Conservation (phyloP, 129 eudicot genomes). For the Tanacetum coccineum region DNA sequence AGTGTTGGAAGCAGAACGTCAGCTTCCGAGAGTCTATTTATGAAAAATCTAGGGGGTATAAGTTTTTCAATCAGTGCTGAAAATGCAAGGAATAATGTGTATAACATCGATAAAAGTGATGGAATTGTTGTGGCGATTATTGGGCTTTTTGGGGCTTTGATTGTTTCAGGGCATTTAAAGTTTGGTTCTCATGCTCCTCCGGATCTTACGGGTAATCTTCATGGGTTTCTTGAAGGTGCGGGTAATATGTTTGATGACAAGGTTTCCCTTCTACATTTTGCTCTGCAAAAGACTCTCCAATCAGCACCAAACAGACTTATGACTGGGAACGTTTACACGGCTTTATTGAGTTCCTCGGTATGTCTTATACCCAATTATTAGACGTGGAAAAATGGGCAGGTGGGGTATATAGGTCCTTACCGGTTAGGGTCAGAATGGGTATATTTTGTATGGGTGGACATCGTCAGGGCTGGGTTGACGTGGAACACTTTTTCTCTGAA, state of each 20-base stretch:
- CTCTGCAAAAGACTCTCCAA: conserved; percentile 87
- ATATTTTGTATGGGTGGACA: background rate
- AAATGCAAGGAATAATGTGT: conserved; percentile 84
- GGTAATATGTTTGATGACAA: conserved; percentile 96
- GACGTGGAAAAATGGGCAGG: background rate
- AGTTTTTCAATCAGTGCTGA: conserved; percentile 74
- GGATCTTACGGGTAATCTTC: conserved; percentile 45
- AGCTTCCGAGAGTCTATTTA: conserved; percentile 44
- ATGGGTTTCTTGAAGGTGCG: conserved; percentile 65
- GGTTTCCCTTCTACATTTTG: conserved; percentile 78
- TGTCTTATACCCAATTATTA: conserved; percentile 9
- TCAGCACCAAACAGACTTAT: conserved; percentile 90
- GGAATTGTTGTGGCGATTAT: conserved; percentile 75
- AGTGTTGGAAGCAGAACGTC: conserved; percentile 55
- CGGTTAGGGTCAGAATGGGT: background rate
- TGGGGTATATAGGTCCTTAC: background rate
- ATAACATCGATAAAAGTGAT: conserved; percentile 78
- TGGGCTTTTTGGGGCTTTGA: conserved; percentile 73
- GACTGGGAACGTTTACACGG: conserved; percentile 63
- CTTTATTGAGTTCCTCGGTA: conserved; percentile 88
- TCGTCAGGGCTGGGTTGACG: background rate
- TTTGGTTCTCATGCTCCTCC: conserved; percentile 47
- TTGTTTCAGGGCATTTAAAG: conserved; percentile 65
- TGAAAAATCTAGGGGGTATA: conserved; percentile 74
- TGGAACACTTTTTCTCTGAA: background rate